A percentile compares a stretch with the other conserved stretches of the same genome.
Evolutionary conservation across 257 asterid genomes (phyloP).

Genomic region (Rubia yunnanensis): DNA sequence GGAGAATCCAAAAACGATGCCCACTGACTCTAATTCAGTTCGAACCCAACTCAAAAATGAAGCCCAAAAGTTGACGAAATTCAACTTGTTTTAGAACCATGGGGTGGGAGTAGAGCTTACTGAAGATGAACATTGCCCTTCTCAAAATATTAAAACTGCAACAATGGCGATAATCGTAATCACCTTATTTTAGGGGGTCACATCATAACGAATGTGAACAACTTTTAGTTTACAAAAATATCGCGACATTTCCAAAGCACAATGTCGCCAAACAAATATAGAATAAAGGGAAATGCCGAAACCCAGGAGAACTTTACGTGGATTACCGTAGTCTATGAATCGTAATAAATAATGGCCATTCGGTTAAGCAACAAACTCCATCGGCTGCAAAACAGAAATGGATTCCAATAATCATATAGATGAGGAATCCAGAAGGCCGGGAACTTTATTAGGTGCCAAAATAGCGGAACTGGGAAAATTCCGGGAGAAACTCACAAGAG

Average conservation of each 20-base stretch:
- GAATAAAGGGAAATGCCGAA: background rate
- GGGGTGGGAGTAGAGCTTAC: too few relatives aligned
- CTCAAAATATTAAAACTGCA: too few relatives aligned
- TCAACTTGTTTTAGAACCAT: too few relatives aligned
- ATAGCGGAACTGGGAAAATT: constrained; percentile 28
- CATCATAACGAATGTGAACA: background rate
- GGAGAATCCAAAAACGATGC: too few relatives aligned
- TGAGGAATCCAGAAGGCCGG: background rate
- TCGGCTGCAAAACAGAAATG: constrained; percentile 4
- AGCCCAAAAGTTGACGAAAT: too few relatives aligned
- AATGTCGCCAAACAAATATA: background rate
- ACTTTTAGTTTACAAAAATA: background rate
- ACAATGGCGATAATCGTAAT: background rate
- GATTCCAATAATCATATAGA: background rate
- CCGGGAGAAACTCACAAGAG: constrained; percentile 35
- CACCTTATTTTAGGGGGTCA: background rate
- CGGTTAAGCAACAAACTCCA: background rate
- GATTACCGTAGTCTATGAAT: background rate
- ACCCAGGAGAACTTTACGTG: background rate
- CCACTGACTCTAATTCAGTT: too few relatives aligned
- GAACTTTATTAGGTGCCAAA: constrained; percentile 12
- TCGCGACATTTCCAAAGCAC: constrained; percentile 8
- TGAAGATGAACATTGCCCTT: too few relatives aligned
- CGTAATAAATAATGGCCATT: background rate
- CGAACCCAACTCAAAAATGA: too few relatives aligned